Evolutionary conservation across 768 basidiomycete genomes (phyloP).

Genomic region (Tephrocybe sp.): DNA sequence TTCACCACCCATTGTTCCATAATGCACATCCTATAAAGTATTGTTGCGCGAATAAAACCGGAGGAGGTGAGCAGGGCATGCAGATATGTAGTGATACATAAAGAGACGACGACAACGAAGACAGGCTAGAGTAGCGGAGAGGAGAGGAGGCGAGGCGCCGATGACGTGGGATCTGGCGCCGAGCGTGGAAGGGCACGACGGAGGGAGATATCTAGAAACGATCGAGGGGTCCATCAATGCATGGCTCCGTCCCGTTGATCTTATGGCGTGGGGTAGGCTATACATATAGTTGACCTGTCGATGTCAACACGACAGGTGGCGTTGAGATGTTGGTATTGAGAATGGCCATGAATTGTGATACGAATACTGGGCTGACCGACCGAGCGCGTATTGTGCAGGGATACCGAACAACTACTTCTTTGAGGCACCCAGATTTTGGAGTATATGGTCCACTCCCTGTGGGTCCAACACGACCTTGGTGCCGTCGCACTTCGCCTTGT

Average conservation of each 20-base stretch:
- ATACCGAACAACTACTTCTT: constrained; percentile 16
- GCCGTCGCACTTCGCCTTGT: constrained; percentile 83
- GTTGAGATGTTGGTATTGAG: background rate
- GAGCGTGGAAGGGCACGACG: background rate
- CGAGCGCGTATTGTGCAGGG: background rate
- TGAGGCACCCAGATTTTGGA: constrained; percentile 36
- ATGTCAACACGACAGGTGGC: background rate
- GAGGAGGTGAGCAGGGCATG: background rate
- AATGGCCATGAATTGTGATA: background rate
- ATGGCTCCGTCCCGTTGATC: background rate
- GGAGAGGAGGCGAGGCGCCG: background rate
- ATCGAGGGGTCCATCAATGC: background rate
- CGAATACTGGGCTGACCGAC: background rate
- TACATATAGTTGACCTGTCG: background rate
- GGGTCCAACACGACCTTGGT: constrained; percentile 78
- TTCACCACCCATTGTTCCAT: background rate
- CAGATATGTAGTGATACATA: constrained; percentile 16
- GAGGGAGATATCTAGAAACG: background rate
- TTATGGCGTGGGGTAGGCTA: background rate
- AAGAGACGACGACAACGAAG: background rate
- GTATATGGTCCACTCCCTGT: constrained; percentile 46
- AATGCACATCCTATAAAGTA: background rate
- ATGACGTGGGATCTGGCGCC: background rate
- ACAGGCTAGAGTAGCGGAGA: background rate
- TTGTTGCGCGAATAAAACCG: background rate